Evolutionary conservation across 129 eudicot species (phyloP), one percentile per base, ranked within the genome.

Genomic region (Apium graveolens): DNA sequence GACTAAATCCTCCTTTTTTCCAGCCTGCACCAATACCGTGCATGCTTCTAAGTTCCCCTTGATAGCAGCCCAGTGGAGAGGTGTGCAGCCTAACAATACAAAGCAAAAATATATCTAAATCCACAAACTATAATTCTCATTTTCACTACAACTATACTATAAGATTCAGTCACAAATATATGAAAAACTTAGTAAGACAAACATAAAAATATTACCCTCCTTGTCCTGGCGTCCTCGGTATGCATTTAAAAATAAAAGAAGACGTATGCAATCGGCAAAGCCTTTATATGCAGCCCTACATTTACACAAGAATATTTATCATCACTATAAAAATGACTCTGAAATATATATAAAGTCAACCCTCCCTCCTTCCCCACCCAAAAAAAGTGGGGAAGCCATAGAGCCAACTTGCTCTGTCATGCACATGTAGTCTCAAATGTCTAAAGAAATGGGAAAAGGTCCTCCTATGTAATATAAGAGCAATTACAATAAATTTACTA

Each of bases 231-330:
- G 94, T 26, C 94, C 99, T 84, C 97, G 88, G 86, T 92, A 81
- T 53, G 97, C 96, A 81, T 92, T 93, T 65, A 95, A 85, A 84
- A 87, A 95, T 78, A 95, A 84, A 75, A 95, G 97, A 57, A 95
- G 97, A 35, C 99, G 97, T 42, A 95, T 95, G 82, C 96, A 87
- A 79, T 95, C 97, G 10, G 97, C 97, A 90, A 92, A 95, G 43
- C 99, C 99, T 89, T 95, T 95, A 83, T 95, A 95, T 35, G 99
- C 95, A 84, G 99, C 99, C 99, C 99, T 95, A 81, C 74, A 83
- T 70, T 69, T 38, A 51, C 63, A 77, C 74, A 53, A 38, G 37
- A 41, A 71, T 53, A 65, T 45, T 73, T 44, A 73, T 84, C 76
- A 79, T 29, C 49, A 44, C 17, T 31, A 74, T n/a, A 26, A 29